Evolutionary conservation across 2,329 filamentous ascomycete genomes (phyloP).

Genomic region (Ceratocystis colombiana): DNA sequence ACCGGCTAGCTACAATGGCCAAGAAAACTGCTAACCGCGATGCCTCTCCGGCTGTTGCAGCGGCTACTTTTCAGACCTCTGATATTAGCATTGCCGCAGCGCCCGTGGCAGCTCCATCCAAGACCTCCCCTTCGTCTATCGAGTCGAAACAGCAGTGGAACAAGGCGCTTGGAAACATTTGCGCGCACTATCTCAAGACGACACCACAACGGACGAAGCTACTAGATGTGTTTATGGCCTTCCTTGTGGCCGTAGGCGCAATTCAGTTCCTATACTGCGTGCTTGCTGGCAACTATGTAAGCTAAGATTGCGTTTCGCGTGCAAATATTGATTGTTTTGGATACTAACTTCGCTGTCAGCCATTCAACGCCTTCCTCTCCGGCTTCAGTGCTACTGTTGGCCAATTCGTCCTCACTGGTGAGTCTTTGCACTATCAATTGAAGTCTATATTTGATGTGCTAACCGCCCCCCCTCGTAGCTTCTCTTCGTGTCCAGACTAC

Average conservation of each 20-base stretch:
- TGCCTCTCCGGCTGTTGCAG: conserved; percentile 27
- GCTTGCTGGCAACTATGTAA: conserved; percentile 84
- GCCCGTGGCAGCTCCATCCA: conserved; percentile 23
- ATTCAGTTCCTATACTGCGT: conserved; percentile 92
- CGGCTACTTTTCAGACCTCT: conserved; percentile 25
- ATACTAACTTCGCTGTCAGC: conserved; percentile 43
- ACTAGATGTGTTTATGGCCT: conserved; percentile 81
- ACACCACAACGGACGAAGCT: conserved; percentile 89
- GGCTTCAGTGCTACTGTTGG: conserved; percentile 92
- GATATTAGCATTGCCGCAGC: conserved; percentile 24
- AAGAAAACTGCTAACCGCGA: conserved; percentile 25
- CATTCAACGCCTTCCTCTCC: conserved; percentile 96
- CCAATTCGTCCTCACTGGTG: conserved; percentile 92
- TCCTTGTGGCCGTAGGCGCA: conserved; percentile 74
- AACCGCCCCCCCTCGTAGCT: conserved; percentile 34
- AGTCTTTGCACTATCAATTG: conserved; percentile 27
- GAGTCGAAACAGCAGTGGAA: conserved; percentile 35
- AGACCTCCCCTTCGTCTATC: conserved; percentile 26
- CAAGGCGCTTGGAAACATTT: conserved; percentile 59
- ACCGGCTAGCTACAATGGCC: conserved; percentile 20
- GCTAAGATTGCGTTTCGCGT: conserved; percentile 33
- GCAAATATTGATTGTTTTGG: too few species aligned
- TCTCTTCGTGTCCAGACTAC: conserved; percentile 87
- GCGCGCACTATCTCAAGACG: conserved; percentile 64
- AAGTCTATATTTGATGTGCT: not conserved